Evolutionary conservation across 1,284 basidiomycete genomes (phyloP).

Genomic region (Irpex sp.): DNA sequence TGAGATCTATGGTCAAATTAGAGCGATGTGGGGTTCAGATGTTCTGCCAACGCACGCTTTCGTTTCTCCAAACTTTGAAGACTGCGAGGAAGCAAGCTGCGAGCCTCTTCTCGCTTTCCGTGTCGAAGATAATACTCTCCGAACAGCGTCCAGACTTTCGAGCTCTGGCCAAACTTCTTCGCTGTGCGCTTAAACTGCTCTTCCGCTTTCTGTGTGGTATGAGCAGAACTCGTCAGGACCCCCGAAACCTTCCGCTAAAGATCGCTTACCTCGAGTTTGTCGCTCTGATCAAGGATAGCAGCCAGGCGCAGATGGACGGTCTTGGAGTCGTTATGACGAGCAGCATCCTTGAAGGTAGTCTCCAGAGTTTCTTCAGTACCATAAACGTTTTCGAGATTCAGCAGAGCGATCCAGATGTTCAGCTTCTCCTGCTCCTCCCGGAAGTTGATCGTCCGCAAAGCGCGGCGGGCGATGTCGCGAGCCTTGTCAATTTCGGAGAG

Average conservation of each 20-base stretch:
- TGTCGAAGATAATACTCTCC: conserved; percentile 78
- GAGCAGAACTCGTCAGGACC: background rate
- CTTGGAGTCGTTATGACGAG: conserved; percentile 89
- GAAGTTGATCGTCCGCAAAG: conserved; percentile 88
- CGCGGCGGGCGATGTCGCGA: conserved; percentile 81
- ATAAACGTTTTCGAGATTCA: conserved; percentile 95
- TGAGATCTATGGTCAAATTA: conserved; percentile 63
- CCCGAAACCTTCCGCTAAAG: too few relatives aligned
- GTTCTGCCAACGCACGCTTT: conserved; percentile 61
- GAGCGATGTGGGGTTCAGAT: background rate
- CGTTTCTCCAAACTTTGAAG: conserved; percentile 92
- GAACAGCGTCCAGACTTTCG: conserved; percentile 91
- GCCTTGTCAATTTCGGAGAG: conserved; percentile 96
- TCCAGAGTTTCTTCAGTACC: conserved; percentile 84
- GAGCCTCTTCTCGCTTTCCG: conserved; percentile 74
- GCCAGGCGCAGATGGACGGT: conserved; percentile 85
- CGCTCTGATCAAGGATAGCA: conserved; percentile 80
- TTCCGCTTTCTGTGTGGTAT: conserved; percentile 68
- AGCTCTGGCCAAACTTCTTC: conserved; percentile 92
- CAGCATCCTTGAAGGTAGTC: conserved; percentile 85
- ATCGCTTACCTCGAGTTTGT: conserved; percentile 66
- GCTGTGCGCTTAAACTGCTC: conserved; percentile 81
- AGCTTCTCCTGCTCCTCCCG: conserved; percentile 96
- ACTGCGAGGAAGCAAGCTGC: conserved; percentile 85
- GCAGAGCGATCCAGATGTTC: conserved; percentile 96